These are phyloP conservation scores for Talaromyces verruculosus DNA, from an alignment of 2,329 filamentous ascomycete species.

Conservation along the genomic window DNA sequence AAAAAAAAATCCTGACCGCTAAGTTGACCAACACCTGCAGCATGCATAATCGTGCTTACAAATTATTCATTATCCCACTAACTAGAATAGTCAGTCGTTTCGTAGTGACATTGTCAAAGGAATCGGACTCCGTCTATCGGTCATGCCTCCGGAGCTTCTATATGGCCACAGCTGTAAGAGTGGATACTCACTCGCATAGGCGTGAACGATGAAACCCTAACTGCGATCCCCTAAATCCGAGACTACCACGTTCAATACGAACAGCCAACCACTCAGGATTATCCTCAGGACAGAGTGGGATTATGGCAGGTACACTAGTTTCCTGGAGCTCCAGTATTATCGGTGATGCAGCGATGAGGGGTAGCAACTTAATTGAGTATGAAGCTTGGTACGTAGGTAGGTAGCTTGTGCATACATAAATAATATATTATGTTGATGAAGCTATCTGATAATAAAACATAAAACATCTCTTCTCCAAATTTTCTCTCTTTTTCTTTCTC, in stretches of 20 bases:
- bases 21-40: neutral
- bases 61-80: neutral
- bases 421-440: neutral
- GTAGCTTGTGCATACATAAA: neutral
- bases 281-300: neutral
- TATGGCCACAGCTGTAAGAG: neutral
- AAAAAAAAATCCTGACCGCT: neutral
- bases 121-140: neutral
- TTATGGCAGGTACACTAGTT: neutral
- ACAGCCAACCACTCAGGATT: neutral
- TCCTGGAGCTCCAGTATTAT: neutral
- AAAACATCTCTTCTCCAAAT: neutral
- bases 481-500: neutral
- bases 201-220: neutral
- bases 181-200: neutral
- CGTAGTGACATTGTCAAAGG: neutral
- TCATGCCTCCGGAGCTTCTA: neutral
- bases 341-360: neutral
- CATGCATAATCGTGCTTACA: neutral
- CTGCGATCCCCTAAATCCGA: neutral
- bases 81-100: neutral
- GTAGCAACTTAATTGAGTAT: neutral
- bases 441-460: neutral
- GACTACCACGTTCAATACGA: no score
- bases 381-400: neutral